Evolutionary conservation across 371 early-diverging fungal genomes (phyloP), one percentile per base, ranked within the genome.

Genomic region (Zopfochytrium polystomum): DNA sequence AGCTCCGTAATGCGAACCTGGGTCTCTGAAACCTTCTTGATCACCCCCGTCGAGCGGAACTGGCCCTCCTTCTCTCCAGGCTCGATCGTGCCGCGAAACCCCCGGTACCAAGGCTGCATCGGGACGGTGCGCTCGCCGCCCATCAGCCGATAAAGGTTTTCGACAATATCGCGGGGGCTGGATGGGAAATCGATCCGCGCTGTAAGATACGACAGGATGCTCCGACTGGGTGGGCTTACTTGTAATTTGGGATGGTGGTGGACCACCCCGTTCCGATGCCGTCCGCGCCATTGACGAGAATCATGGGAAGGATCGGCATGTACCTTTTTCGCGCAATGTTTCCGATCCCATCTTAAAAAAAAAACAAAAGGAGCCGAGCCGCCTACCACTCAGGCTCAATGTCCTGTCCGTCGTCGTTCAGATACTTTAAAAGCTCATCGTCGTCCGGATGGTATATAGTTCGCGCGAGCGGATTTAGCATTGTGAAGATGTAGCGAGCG

Each of bases 181-280:
- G 30, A 99, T 90, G 23, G 86, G 79, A 64, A 99, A 95, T 32
- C 83, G 74, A 29, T 77, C 63, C 22, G 83, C 82, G 47, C 74
- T 80, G 62, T 96, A 89, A n/a, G n/a, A n/a, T n/a, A n/a, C n/a
- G n/a, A n/a, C 85, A 87, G 59, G 49, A 32, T 7, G 45, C 52
- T 18, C 11, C 42, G n/a, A n/a, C n/a, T 42, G n/a, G 27, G 57
- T 26, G 29, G 43, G 22, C 58, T 23, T 35, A 75, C 73, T 77
- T 79, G 74, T 73, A 78, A 63, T 84, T 85, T 27, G 89, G 89
- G 62, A 88, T 83, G 23, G 63, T 68, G 29, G 86, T 80, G 34
- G 78, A 73, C 86, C 87, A 88, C 0, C 89, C 99, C 15, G 99
- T 99, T 34, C 99, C 99, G 58, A 99, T 99, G 64, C 99, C 99